These are phyloP conservation scores for Tillandsia fasciculata DNA, from an alignment of 176 grass and related monocot species.

Conservation along the genomic window DNA sequence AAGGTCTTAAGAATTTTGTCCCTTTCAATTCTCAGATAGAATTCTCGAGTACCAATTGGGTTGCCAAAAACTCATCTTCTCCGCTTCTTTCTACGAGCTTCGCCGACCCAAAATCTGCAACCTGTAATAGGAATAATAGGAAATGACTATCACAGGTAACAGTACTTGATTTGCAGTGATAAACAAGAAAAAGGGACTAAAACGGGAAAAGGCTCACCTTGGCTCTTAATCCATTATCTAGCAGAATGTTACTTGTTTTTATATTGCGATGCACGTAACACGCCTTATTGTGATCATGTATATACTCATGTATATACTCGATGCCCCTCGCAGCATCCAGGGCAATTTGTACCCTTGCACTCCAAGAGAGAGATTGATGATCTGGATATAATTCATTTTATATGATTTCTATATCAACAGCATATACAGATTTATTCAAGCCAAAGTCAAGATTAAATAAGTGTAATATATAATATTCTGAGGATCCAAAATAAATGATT, in stretches of 20 bases:
- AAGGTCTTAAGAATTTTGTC: no score
- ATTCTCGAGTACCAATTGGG: slow-evolving; percentile 29
- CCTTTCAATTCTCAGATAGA: no score
- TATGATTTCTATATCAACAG: background rate
- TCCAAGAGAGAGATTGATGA: slow-evolving; percentile 61
- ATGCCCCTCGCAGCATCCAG: slow-evolving; percentile 54
- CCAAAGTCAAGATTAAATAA: background rate
- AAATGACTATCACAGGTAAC: background rate
- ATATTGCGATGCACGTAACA: slow-evolving; percentile 61
- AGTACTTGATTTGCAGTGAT: background rate
- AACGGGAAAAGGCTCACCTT: slow-evolving; percentile 26
- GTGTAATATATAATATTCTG: no score
- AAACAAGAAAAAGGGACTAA: background rate
- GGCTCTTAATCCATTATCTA: slow-evolving; percentile 52
- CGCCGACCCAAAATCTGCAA: slow-evolving; percentile 57
- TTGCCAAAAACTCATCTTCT: slow-evolving; percentile 45
- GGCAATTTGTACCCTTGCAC: slow-evolving; percentile 58
- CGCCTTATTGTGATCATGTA: slow-evolving; percentile 69
- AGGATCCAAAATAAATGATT: no score
- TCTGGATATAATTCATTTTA: slow-evolving; percentile 23
- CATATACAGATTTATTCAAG: background rate
- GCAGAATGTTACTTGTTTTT: slow-evolving; percentile 67
- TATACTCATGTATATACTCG: slow-evolving; percentile 81
- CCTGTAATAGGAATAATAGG: slow-evolving; percentile 25
- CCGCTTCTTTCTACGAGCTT: slow-evolving; percentile 48